These are phyloP conservation scores for Panellus pusillus DNA, from an alignment of 768 basidiomycete genomes.

Conservation along the genomic window DNA sequence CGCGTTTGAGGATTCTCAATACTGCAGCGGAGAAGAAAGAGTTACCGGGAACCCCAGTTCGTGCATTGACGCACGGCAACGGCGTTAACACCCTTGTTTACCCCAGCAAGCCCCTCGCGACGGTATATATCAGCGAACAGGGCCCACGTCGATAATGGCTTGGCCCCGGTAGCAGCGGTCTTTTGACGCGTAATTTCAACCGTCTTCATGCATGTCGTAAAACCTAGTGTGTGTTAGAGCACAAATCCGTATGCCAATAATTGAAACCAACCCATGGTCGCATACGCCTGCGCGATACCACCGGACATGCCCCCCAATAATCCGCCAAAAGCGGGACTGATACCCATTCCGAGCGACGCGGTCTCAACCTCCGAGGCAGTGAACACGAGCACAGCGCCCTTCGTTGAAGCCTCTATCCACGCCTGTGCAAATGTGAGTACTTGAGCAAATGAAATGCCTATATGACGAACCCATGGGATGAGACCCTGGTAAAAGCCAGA, in stretches of 20 bases:
- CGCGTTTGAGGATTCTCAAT: not conserved
- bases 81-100: conserved; percentile 99
- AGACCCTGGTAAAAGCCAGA: conserved; percentile 95
- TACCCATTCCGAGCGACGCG: conserved; percentile 57
- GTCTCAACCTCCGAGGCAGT: conserved; percentile 94
- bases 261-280: conserved; percentile 90
- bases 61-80: conserved; percentile 91
- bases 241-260: not conserved
- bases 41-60: conserved; percentile 89
- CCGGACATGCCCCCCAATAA: conserved; percentile 97
- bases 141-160: conserved; percentile 90
- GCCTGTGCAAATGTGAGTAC: conserved; percentile 52
- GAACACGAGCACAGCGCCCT: conserved; percentile 95
- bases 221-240: conserved; percentile 53
- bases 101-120: conserved; percentile 89
- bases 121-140: conserved; percentile 95
- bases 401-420: conserved; percentile 99
- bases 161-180: conserved; percentile 78
- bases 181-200: conserved; percentile 97
- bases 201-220: conserved; percentile 99
- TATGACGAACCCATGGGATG: conserved; percentile 86
- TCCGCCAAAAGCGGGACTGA: conserved; percentile 81
- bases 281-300: conserved; percentile 96
- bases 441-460: not conserved
- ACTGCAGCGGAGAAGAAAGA: conserved; percentile 15